phyloP scores from a whole-genome alignment of 2,329 filamentous ascomycete genomes.

The Ophiostoma sp. region DNA sequence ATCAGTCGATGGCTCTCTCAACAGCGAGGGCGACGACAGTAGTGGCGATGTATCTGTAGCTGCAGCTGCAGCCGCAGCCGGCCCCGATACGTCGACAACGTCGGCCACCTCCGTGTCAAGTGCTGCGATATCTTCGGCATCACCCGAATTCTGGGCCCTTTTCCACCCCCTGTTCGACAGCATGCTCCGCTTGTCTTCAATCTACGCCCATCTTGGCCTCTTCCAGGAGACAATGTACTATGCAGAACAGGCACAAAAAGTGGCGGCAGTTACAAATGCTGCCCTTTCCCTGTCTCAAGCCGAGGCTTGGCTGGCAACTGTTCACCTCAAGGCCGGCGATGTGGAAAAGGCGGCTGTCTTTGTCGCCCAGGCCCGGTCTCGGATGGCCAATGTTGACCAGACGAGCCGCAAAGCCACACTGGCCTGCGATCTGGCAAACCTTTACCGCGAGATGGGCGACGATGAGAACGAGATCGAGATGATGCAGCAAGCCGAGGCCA shows the following conservation, averaged over 20 bases:
- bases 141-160: constrained; percentile 71
- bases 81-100: neutral
- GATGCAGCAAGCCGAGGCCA: constrained; percentile 46
- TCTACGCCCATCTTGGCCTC: constrained; percentile 80
- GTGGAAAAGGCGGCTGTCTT: constrained; percentile 53
- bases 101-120: neutral
- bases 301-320: constrained; percentile 49
- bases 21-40: constrained; percentile 18
- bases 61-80: neutral
- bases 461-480: constrained; percentile 41
- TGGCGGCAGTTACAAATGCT: constrained; percentile 64
- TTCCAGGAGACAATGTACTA: constrained; percentile 86
- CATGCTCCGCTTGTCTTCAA: constrained; percentile 65
- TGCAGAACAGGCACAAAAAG: constrained; percentile 73
- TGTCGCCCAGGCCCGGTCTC: constrained; percentile 49
- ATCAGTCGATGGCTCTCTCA: neutral
- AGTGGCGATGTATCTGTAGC: neutral
- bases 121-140: constrained; percentile 23
- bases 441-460: constrained; percentile 49
- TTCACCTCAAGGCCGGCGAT: constrained; percentile 55
- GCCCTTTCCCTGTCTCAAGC: constrained; percentile 53
- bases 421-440: constrained; percentile 51
- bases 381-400: constrained; percentile 45
- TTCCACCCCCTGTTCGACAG: constrained; percentile 67
- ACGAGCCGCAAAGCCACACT: constrained; percentile 44